phyloP scores from a whole-genome alignment of 2,329 filamentous ascomycete species.

The Colletotrichum tabaci region DNA sequence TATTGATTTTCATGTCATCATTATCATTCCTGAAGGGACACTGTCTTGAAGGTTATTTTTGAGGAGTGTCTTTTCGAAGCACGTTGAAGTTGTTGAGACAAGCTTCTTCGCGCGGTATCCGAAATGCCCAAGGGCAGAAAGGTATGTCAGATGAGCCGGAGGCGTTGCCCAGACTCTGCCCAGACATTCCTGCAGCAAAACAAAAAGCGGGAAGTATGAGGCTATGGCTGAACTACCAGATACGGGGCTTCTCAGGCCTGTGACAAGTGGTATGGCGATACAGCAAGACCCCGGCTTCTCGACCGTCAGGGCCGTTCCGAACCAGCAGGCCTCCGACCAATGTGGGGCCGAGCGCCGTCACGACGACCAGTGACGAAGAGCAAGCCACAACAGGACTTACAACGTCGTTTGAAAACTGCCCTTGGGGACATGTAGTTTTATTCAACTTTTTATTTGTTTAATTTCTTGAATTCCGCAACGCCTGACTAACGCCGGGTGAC shows the following conservation, averaged over 20 bases:
- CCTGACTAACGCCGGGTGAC: conserved; percentile 27
- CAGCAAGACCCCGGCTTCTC: not conserved
- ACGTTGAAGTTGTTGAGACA: not conserved
- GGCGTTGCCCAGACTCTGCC: not conserved
- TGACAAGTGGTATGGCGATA: not conserved
- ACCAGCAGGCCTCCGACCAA: conserved; percentile 3
- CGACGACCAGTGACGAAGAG: not conserved
- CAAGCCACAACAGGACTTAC: not conserved
- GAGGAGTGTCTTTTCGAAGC: not conserved
- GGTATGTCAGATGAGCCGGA: not conserved
- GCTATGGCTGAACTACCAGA: not conserved
- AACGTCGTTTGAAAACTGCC: not conserved
- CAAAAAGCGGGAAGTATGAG: not conserved
- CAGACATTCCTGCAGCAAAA: not conserved
- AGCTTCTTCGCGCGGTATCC: not conserved
- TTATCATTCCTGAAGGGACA: not conserved
- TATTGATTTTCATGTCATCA: no score
- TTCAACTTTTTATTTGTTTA: not conserved
- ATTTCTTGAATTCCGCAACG: conserved; percentile 5
- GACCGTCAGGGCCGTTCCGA: not conserved
- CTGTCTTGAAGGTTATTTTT: not conserved
- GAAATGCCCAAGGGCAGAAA: not conserved
- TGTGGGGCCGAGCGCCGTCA: conserved; percentile 18
- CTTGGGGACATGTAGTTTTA: not conserved
- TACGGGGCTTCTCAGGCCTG: not conserved